A percentile compares a stretch with the other conserved stretches of the same genome.
Conservation (phyloP, 2,329 filamentous ascomycete genomes). For the Aspergillus phoenicis region DNA sequence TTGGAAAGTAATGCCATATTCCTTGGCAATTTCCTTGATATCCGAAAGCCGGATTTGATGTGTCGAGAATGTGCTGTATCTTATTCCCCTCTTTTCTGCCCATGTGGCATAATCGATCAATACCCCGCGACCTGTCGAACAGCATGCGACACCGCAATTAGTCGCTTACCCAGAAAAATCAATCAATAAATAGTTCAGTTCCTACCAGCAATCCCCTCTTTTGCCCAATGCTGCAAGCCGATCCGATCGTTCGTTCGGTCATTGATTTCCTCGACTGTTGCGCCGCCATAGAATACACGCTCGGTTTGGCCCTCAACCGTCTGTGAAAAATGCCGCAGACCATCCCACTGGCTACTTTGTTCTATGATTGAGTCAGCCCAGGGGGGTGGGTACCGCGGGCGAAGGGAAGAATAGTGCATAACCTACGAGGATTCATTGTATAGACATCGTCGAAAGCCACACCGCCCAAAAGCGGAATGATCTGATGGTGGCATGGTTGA, state of each 20-base stretch:
- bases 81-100: conserved; percentile 44
- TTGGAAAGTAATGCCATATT: conserved; percentile 49
- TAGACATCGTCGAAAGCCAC: conserved; percentile 55
- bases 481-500: conserved; percentile 54
- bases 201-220: conserved; percentile 49
- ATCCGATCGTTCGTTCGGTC: conserved; percentile 49
- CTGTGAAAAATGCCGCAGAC: conserved; percentile 53
- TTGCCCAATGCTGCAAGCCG: conserved; percentile 53
- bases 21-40: conserved; percentile 44
- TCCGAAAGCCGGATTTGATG: conserved; percentile 42
- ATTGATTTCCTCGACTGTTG: conserved; percentile 49
- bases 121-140: conserved; percentile 51
- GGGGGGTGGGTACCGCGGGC: background rate
- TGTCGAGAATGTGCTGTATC: conserved; percentile 45
- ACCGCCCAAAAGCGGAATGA: conserved; percentile 52
- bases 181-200: background rate
- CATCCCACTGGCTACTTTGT: conserved; percentile 57
- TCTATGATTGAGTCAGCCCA: conserved; percentile 27
- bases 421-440: conserved; percentile 52
- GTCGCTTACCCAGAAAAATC: background rate
- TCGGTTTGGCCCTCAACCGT: conserved; percentile 39
- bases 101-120: conserved; percentile 55
- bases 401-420: background rate
- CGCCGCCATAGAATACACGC: conserved; percentile 55
- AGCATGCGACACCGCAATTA: background rate